Conservation (phyloP, 1,139 yeast genomes). For the Petasospora rhodanensis region DNA sequence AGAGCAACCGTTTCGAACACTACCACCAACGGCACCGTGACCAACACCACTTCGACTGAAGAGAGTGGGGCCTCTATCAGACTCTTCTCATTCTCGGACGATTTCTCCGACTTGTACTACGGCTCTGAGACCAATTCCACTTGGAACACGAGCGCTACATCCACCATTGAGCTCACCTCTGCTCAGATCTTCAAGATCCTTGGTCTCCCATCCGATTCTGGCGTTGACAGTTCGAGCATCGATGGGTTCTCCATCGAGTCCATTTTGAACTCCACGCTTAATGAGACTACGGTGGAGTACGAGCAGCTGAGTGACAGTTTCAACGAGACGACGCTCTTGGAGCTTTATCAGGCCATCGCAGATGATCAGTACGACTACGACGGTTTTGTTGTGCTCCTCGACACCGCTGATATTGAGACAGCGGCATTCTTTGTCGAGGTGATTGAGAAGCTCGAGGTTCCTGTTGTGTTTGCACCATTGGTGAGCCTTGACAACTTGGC, state of each 20-base stretch:
- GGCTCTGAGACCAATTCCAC: too few relatives aligned
- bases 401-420: conserved; percentile 52
- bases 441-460: conserved; percentile 39
- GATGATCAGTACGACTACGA: conserved; percentile 18
- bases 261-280: conserved; percentile 6
- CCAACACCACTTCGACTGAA: too few relatives aligned
- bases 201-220: conserved; percentile 1
- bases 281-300: conserved; percentile 7
- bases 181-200: conserved; percentile 1
- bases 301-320: conserved; percentile 8
- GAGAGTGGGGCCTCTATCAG: too few relatives aligned
- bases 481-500: conserved; percentile 53
- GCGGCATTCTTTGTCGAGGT: conserved; percentile 48
- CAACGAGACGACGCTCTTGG: conserved; percentile 8
- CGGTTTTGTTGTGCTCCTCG: conserved; percentile 47
- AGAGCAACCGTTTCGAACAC: too few relatives aligned
- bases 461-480: conserved; percentile 50
- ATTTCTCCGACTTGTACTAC: conserved; percentile 13
- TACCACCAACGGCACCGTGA: too few relatives aligned
- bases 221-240: conserved; percentile 1
- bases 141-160: too few relatives aligned
- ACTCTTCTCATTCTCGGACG: conserved; percentile 14
- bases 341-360: conserved; percentile 9
- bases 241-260: conserved; percentile 3
- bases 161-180: too few relatives aligned